Percentiles rank a stretch among this genome's conserved stretches.
Evolutionary conservation across 805 yeast species (phyloP).

Genomic region (Candida chilensis): DNA sequence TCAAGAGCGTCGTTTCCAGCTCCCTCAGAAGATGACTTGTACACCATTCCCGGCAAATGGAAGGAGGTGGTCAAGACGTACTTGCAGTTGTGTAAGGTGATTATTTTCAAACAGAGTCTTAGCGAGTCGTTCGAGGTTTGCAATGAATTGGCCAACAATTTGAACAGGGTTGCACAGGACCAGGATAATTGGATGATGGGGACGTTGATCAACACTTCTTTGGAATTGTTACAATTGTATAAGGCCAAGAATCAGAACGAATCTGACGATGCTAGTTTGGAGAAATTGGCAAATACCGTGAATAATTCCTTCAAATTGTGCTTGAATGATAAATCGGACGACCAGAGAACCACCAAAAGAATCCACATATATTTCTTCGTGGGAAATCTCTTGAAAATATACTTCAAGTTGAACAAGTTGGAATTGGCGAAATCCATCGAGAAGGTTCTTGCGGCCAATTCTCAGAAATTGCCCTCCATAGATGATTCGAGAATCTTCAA

Average conservation of each 20-base stretch:
- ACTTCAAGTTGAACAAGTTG: slow-evolving; percentile 54
- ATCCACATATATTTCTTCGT: slow-evolving; percentile 63
- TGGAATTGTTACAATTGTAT: slow-evolving; percentile 29
- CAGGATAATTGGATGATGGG: slow-evolving; percentile 44
- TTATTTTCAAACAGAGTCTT: slow-evolving; percentile 20
- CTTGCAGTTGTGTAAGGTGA: slow-evolving; percentile 22
- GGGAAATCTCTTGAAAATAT: slow-evolving; percentile 59
- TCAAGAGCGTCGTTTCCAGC: slow-evolving; percentile 1
- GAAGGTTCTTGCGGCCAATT: slow-evolving; percentile 52
- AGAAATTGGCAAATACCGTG: slow-evolving; percentile 52
- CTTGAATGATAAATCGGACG: slow-evolving; percentile 67
- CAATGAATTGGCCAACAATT: slow-evolving; percentile 29
- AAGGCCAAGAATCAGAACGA: slow-evolving; percentile 15
- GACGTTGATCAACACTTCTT: slow-evolving; percentile 28
- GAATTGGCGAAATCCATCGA: slow-evolving; percentile 71
- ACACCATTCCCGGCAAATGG: slow-evolving; percentile 3
- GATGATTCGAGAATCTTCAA: slow-evolving; percentile 30
- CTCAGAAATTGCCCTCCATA: slow-evolving; percentile 42
- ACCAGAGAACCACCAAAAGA: slow-evolving; percentile 38
- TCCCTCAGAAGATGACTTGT: slow-evolving; percentile 1
- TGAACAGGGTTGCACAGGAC: slow-evolving; percentile 44
- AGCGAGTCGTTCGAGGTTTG: slow-evolving; percentile 19
- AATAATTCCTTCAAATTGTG: slow-evolving; percentile 72
- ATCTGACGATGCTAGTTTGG: slow-evolving; percentile 19
- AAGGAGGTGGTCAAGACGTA: slow-evolving; percentile 15